Evolutionary conservation across 345 rosid species (phyloP), one percentile per base, ranked within the genome.

Genomic region (Citrus medica): DNA sequence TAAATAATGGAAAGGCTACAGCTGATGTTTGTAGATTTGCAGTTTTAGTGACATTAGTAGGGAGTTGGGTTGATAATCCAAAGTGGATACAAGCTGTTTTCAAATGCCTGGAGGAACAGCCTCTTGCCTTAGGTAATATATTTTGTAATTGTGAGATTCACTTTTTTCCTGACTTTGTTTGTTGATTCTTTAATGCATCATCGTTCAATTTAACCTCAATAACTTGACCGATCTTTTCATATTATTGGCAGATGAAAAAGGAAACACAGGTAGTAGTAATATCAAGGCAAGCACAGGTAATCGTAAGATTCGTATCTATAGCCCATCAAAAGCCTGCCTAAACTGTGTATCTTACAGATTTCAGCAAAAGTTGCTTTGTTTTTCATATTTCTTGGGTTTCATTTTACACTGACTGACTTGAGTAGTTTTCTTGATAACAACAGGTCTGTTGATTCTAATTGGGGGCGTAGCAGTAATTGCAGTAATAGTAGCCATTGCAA

Each of bases 21-120:
- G 82, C 82, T 6, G 73, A 74, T 69, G 64, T 86, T 7, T 90
- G 92, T 63, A 81, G 83, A 66, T 86, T 86, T 82, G 87, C 89
- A 22, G 82, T 82, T 8, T 30, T 90, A 79, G 75, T 90, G 9
- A 79, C 87, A 17, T 53, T 88, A 74, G 84, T 80, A 48, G 82
- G 94, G 71, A 73, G 63, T 42, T 38, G 53, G 65, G 73, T 86
- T 75, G 82, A 73, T 72, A 82, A 87, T 66, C 67, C 48, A 42
- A 74, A 67, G 19, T 79, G 83, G 89, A 73, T 65, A 19, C 71
- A 68, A 22, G 80, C 79, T 9, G 69, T 85, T 48, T 84, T 82
- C 56, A 40, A 81, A n/a, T 90, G 91, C 83, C 85, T 90, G 3
- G 53, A 81, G 37, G 76, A 73, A 9, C 80, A 82, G 68, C 75